Percentiles rank a stretch among this genome's conserved stretches.
phyloP scores from a whole-genome alignment of 768 basidiomycete genomes.

The Russula compacta region DNA sequence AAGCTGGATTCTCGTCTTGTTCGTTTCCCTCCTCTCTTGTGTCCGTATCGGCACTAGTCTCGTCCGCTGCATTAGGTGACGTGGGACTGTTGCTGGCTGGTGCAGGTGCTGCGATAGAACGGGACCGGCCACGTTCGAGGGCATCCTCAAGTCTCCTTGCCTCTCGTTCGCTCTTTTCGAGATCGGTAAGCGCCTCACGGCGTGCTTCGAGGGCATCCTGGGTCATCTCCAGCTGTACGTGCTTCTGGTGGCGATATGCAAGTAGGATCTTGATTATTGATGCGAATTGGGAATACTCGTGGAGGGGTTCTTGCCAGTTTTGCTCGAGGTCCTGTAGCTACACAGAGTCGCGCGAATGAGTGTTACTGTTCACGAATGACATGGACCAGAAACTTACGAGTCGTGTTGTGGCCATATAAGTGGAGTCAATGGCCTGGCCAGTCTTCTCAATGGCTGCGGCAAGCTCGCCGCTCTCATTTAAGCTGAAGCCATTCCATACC shows the following conservation, averaged over 20 bases:
- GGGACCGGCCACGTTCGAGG: slow-evolving; percentile 48
- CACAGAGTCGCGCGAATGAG: background rate
- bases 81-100: background rate
- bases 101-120: slow-evolving; percentile 19
- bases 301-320: slow-evolving; percentile 90
- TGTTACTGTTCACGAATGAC: background rate
- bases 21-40: slow-evolving; percentile 20
- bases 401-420: slow-evolving; percentile 85
- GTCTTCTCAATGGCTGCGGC: slow-evolving; percentile 91
- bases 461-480: slow-evolving; percentile 69
- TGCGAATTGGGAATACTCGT: slow-evolving; percentile 93
- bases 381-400: slow-evolving; percentile 44
- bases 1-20: slow-evolving; percentile 29
- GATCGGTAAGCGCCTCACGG: slow-evolving; percentile 74
- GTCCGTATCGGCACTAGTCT: background rate
- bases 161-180: slow-evolving; percentile 90
- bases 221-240: slow-evolving; percentile 96
- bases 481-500: slow-evolving; percentile 83
- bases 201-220: slow-evolving; percentile 82
- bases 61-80: background rate
- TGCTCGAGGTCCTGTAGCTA: slow-evolving; percentile 92
- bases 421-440: slow-evolving; percentile 91
- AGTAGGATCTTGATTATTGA: slow-evolving; percentile 90
- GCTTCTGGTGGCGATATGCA: slow-evolving; percentile 94
- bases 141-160: slow-evolving; percentile 85